These are phyloP conservation scores for Podila verticillata DNA, from an alignment of 192 early-diverging fungal species.

Conservation along the genomic window DNA sequence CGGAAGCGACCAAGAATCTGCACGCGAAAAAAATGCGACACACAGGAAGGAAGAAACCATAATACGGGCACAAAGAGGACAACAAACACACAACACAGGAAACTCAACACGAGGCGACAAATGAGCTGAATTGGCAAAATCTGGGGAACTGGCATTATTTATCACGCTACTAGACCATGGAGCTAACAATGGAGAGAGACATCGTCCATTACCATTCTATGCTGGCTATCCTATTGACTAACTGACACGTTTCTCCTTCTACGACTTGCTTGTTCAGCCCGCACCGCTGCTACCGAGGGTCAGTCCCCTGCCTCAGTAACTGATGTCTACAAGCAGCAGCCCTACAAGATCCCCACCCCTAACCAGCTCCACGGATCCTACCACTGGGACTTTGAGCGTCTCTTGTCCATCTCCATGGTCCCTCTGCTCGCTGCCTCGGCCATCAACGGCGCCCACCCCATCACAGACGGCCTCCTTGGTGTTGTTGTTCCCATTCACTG, in stretches of 20 bases:
- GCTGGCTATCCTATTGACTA: not conserved
- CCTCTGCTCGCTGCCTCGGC: conserved; percentile 84
- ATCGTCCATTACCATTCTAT: not conserved
- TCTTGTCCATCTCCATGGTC: conserved; percentile 75
- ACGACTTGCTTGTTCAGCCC: conserved; percentile 15
- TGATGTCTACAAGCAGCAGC: conserved; percentile 52
- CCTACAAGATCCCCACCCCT: conserved; percentile 53
- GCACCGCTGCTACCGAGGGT: conserved; percentile 17
- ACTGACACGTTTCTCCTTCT: not conserved
- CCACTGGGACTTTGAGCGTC: conserved; percentile 97
- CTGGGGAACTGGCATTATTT: conserved; percentile 8
- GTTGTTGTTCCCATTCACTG: conserved; percentile 91
- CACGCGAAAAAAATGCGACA: not conserved
- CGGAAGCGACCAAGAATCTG: not conserved
- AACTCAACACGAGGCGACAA: not conserved
- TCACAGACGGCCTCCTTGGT: conserved; percentile 90
- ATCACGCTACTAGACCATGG: not conserved
- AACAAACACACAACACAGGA: not conserved
- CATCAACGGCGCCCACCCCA: conserved; percentile 81
- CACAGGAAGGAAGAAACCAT: not conserved
- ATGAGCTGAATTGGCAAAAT: conserved; percentile 7
- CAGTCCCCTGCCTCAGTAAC: conserved; percentile 30
- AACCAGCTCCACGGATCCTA: conserved; percentile 87
- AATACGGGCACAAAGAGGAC: not conserved
- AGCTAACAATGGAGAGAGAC: not conserved